These are phyloP conservation scores for Telopea speciosissima DNA, from an alignment of 177 flowering plant genomes.

Conservation along the genomic window DNA sequence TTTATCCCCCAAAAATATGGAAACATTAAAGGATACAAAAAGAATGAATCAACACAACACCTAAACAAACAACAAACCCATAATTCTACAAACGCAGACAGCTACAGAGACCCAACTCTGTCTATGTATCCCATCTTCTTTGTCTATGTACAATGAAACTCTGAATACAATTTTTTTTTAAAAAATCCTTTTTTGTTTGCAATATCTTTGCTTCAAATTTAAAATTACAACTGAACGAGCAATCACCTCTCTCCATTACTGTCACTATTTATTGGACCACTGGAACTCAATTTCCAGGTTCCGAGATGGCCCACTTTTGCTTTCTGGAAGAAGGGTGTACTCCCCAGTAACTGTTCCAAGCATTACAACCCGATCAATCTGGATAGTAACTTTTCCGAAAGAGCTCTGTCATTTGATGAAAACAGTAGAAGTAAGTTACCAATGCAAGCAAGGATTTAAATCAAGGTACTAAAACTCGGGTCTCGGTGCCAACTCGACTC, in stretches of 20 bases:
- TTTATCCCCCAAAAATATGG: neutral
- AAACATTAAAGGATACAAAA: slow-evolving; percentile 22
- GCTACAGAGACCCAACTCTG: slow-evolving; percentile 1
- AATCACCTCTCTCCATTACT: slow-evolving; percentile 9
- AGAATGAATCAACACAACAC: slow-evolving; percentile 34
- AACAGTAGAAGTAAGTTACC: slow-evolving; percentile 1
- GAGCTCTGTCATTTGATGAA: slow-evolving; percentile 49
- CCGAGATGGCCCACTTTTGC: slow-evolving; percentile 83
- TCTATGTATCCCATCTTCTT: slow-evolving; percentile 4
- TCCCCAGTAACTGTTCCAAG: slow-evolving; percentile 93
- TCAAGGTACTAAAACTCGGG: too few species aligned
- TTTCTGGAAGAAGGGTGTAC: slow-evolving; percentile 76
- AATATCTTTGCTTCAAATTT: slow-evolving; percentile 3
- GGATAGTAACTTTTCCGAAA: slow-evolving; percentile 96
- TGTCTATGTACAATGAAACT: slow-evolving; percentile 37
- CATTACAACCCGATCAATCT: slow-evolving; percentile 94
- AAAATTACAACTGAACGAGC: slow-evolving; percentile 9
- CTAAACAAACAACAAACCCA: neutral
- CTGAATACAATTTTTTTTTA: too few species aligned
- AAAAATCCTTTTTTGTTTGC: neutral
- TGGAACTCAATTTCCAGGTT: slow-evolving; percentile 93
- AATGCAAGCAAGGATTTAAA: neutral
- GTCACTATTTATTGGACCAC: slow-evolving; percentile 75
- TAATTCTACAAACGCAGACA: slow-evolving; percentile 11
- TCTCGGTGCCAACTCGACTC: too few species aligned